Conservation (phyloP, 495 filamentous ascomycete species). For the Ramalina peruviana region DNA sequence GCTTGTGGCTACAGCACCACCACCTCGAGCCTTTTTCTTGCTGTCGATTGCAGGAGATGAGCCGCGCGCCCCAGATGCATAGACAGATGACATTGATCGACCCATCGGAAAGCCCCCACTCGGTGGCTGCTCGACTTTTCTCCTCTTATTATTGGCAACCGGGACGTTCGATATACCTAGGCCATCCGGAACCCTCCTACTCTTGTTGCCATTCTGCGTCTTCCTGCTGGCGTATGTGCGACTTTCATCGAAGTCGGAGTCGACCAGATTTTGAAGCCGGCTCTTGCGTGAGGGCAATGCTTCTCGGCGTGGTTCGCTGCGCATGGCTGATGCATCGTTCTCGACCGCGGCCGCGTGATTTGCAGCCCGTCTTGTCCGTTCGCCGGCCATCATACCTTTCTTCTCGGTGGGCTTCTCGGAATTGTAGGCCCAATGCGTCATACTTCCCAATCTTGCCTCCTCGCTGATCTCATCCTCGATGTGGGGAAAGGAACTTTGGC, state of each 20-base stretch:
- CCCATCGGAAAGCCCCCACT: constrained; percentile 48
- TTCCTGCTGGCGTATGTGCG: constrained; percentile 41
- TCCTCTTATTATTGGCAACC: constrained; percentile 50
- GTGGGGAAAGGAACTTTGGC: constrained; percentile 71
- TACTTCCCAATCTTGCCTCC: constrained; percentile 80
- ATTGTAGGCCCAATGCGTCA: constrained; percentile 83
- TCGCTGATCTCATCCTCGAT: constrained; percentile 85
- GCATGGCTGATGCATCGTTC: constrained; percentile 56
- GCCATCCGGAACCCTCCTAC: constrained; percentile 47
- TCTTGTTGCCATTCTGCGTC: constrained; percentile 38
- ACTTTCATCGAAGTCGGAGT: constrained; percentile 67
- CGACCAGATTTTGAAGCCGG: constrained; percentile 44
- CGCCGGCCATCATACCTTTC: constrained; percentile 40
- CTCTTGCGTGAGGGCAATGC: constrained; percentile 59
- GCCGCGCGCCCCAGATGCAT: constrained; percentile 33
- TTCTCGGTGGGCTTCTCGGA: constrained; percentile 61
- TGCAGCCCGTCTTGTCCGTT: constrained; percentile 55
- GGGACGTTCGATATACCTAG: constrained; percentile 39
- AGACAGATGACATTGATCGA: constrained; percentile 44
- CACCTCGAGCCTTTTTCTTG: constrained; percentile 58
- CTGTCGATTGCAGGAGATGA: constrained; percentile 48
- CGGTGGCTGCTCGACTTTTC: constrained; percentile 59
- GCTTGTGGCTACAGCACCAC: constrained; percentile 30
- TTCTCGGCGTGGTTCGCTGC: constrained; percentile 71
- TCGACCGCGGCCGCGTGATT: constrained; percentile 58